Evolutionary conservation across 2,329 filamentous ascomycete genomes (phyloP), one percentile per base, ranked within the genome.

Genomic region (Monilinia aucupariae): DNA sequence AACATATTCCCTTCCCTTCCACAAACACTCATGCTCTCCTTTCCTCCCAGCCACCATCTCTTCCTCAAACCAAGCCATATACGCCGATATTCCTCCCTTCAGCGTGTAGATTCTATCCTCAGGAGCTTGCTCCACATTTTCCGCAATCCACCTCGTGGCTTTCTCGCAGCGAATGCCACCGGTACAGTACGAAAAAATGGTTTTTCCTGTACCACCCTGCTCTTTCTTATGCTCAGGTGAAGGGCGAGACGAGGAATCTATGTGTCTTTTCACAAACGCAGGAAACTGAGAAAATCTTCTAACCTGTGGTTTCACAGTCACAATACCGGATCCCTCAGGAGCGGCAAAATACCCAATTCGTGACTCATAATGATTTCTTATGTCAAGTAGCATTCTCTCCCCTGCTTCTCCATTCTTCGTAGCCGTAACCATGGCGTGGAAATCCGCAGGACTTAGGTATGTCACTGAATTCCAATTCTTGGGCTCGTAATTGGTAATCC

Each of bases 121-220:
- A 5, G 66, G 61, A 30, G 55, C 60, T 34, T 55, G 65, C 9
- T 60, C 64, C 56, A 70, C 64, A 50, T 70, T 70, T 53, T 74
- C 73, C 30, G 69, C 62, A 58, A 74, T 64, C 45, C 66, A 74
- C 30, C 72, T 61, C 15, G 70, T 70, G 13, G 70, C 72, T 47
- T 74, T 74, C 61, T 74, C 73, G 27, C 73, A 74, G 13, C 73
- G 62, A 17, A 74, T 74, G 0, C 73, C 73, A 4, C 73, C 73
- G 0, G 73, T 74, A 53, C 73, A 74, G 53, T 74, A 74, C 4
- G 71, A 71, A 60, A 74, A 59, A 32, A 74, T 70, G 3, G 71
- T 65, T 45, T 64, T 72, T 3, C 58, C 64, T 32, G 47, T 34
- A 25, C 30, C n/a, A 4, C 22, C 50, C 25, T 53, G 17, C 12